Evolutionary conservation across 2,329 filamentous ascomycete genomes (phyloP).

Genomic region (Pestalotiopsis sp.): DNA sequence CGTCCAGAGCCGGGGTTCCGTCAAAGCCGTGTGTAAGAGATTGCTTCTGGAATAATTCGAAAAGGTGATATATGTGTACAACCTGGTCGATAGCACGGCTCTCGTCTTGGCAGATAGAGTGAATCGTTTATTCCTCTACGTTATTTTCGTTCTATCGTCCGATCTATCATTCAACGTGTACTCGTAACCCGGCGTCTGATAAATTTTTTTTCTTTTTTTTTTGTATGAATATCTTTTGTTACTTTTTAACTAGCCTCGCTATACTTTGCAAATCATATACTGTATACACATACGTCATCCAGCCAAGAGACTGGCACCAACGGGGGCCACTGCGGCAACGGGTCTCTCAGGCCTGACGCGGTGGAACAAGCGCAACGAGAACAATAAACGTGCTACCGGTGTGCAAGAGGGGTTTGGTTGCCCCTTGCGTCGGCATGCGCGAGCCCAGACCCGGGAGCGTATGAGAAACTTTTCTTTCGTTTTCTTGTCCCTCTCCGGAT

Average conservation of each 20-base stretch:
- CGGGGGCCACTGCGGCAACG: background rate
- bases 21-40: background rate
- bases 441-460: background rate
- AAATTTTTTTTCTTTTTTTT: too few relatives aligned
- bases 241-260: too few relatives aligned
- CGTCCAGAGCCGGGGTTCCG: background rate
- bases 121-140: background rate
- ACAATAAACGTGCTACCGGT: background rate
- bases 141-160: background rate
- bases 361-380: background rate
- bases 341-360: background rate
- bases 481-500: background rate
- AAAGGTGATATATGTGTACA: background rate
- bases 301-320: background rate
- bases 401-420: background rate
- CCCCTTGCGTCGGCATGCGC: background rate
- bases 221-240: too few relatives aligned
- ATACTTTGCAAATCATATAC: too few relatives aligned
- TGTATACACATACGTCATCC: background rate
- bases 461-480: background rate
- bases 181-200: too few relatives aligned
- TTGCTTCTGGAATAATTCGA: conserved; percentile 8
- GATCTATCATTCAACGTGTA: too few relatives aligned
- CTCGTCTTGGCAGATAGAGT: background rate
- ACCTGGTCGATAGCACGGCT: background rate